phyloP scores from a whole-genome alignment of 331 rosid species.

The Acacia concinna region DNA sequence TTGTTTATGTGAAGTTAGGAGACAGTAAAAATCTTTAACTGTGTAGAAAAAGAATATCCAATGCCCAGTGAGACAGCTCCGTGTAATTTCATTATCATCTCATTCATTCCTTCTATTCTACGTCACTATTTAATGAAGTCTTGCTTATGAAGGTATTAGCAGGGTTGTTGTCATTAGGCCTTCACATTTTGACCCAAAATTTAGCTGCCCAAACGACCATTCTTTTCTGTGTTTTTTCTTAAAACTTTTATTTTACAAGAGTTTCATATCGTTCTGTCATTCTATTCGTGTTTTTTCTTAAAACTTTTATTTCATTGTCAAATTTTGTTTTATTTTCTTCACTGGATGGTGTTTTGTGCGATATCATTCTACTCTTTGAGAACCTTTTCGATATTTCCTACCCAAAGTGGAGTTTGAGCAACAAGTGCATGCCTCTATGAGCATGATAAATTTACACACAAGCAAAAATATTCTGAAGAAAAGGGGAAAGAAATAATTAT shows the following conservation, averaged over 20 bases:
- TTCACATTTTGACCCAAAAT: neutral
- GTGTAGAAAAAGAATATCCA: constrained; percentile 20
- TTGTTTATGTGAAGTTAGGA: constrained; percentile 4
- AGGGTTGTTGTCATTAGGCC: neutral
- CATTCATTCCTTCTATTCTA: constrained; percentile 27
- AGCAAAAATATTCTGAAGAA: neutral
- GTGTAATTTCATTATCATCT: constrained; percentile 7
- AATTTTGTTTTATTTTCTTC: neutral
- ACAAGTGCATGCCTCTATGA: neutral
- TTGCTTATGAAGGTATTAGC: constrained; percentile 14
- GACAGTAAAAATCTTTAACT: neutral
- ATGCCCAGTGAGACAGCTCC: constrained; percentile 1
- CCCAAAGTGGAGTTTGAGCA: neutral
- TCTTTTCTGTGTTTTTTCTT: neutral
- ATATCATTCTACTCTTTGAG: neutral
- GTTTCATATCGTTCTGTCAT: neutral
- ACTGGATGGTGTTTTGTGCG: neutral
- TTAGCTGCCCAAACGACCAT: neutral
- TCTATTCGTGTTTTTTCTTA: neutral
- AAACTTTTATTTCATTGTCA: neutral
- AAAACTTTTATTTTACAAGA: neutral
- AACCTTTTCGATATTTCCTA: neutral
- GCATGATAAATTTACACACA: neutral
- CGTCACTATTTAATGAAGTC: constrained; percentile 13
- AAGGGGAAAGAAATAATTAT: neutral